These are phyloP conservation scores for Eucalyptus erythrocorys DNA, from an alignment of 345 rosid genomes.

Conservation along the genomic window DNA sequence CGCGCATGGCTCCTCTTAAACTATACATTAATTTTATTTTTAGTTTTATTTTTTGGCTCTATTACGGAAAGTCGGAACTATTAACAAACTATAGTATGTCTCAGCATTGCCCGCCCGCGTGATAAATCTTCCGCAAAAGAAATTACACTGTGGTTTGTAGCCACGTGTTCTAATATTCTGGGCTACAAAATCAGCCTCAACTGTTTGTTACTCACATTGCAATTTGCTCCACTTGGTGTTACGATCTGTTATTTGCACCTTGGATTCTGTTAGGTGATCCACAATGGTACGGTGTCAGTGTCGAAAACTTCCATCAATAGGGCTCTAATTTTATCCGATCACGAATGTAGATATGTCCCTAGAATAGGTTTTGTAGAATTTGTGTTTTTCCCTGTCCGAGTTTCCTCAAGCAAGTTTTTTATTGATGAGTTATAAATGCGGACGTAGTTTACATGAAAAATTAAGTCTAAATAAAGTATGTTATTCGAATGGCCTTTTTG, in stretches of 20 bases:
- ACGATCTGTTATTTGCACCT: background rate
- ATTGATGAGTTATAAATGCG: accelerated
- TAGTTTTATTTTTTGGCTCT: background rate
- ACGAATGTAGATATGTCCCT: too few species aligned
- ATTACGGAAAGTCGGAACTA: background rate
- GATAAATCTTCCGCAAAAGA: background rate
- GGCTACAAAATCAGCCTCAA: background rate
- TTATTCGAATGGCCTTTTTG: accelerated
- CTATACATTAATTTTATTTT: background rate
- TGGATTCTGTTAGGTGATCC: accelerated
- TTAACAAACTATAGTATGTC: background rate
- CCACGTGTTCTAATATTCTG: too few species aligned
- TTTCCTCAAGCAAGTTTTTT: too few species aligned
- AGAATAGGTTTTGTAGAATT: too few species aligned
- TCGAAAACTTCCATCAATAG: background rate
- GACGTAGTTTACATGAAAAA: accelerated
- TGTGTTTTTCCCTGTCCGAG: accelerated
- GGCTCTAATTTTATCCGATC: too few species aligned
- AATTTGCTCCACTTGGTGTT: background rate
- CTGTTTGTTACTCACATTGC: background rate
- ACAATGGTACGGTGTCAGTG: background rate
- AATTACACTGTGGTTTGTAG: accelerated
- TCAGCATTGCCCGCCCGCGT: background rate
- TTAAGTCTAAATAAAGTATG: too few species aligned
- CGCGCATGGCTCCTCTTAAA: background rate